Evolutionary conservation across 2,329 filamentous ascomycete species (phyloP), one percentile per base, ranked within the genome.

Genomic region (Calonectria honghensis): DNA sequence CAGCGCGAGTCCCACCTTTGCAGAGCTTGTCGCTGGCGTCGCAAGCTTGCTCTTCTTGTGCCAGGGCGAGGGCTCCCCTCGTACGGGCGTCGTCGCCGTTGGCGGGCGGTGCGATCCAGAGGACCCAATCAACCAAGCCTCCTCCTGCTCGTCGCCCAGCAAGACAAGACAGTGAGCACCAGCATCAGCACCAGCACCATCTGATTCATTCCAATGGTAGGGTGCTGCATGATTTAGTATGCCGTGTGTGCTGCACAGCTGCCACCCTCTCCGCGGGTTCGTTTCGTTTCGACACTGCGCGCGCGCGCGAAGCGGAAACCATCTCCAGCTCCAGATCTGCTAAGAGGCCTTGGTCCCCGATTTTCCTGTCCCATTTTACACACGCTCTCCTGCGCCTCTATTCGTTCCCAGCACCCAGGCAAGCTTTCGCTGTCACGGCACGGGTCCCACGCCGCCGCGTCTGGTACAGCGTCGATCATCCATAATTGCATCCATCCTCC

Each of bases 381-480:
- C 57, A 61, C 57, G 35, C 32, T 48, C 31, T 71, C 31, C 59
- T 68, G 39, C 35, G 57, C 57, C 51, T 39, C 41, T 32, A 59
- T 64, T 48, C 39, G 59, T 59, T 71, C 50, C 59, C 57, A 63
- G 39, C 51, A 39, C 31, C 35, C 48, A 61, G 50, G 77, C 72
- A 76, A 77, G 77, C 76, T 79, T 77, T 69, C 67, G 39, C 75
- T 69, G 63, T 59, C 63, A 67, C 63, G 63, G 69, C 59, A 57
- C 72, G 70, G 66, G 74, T 75, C 68, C 70, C 68, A 78, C 73
- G 65, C 67, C 57, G 37, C 72, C 68, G 77, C 77, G 41, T 64
- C 68, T 35, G 66, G 73, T 51, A 52, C 74, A 67, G 68, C 37
- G 77, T 72, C 68, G 77, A 79, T 79, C 77, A 51, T 68, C 69